Base-by-base conservation (phyloP, 2,329 filamentous ascomycete genomes). In the Aspergillus glaucus region DNA sequence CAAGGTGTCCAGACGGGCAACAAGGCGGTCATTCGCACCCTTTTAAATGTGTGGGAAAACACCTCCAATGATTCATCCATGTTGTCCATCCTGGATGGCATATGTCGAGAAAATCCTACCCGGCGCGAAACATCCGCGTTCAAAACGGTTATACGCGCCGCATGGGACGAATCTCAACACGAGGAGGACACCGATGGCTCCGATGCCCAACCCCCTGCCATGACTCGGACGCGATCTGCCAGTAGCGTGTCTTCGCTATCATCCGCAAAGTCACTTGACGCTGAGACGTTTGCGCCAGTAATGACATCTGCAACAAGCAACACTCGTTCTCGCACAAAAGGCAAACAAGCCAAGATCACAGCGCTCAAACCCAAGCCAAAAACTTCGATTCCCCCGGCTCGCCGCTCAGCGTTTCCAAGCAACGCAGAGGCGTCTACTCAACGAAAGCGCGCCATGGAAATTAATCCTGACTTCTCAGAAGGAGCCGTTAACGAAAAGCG, bases 221-320 rank as follows among this genome's bases (percentile, higher is more conserved):
- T 56, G 41, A 51, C 45, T 32, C 57, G 61, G 15, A 55, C 55
- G 9, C 54, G 54, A 6, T 64, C 62, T 14, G 56, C 56, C 21
- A 58, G 54, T 37, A 69, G 62, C 17, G 60, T 62, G 10, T 70
- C 69, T 14, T 71, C 67, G 10, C 50, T 72, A 19, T 72, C 71
- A 32, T 68, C 70, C 7, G 66, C 66, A 8, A 65, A 69, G 39
- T 69, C 70, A 4, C 53, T 69, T 30, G 62, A 67, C 36, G 59
- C 58, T 43, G 66, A 70, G 47, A 62, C 62, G 17, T 59, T 59
- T 45, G 57, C 56, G n/a, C 61, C 62, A 30, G 55, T 51, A 28
- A 50, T 59, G 43, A 48, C 47, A 22, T 46, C 59, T 19, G 51
- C 50, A 21, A 47, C 53, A 19, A 46, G 53, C 30, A 49, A 50